A percentile compares a stretch with the other conserved stretches of the same genome.
phyloP scores from a whole-genome alignment of 495 filamentous ascomycete species.

The Penicillium simplicissimum region DNA sequence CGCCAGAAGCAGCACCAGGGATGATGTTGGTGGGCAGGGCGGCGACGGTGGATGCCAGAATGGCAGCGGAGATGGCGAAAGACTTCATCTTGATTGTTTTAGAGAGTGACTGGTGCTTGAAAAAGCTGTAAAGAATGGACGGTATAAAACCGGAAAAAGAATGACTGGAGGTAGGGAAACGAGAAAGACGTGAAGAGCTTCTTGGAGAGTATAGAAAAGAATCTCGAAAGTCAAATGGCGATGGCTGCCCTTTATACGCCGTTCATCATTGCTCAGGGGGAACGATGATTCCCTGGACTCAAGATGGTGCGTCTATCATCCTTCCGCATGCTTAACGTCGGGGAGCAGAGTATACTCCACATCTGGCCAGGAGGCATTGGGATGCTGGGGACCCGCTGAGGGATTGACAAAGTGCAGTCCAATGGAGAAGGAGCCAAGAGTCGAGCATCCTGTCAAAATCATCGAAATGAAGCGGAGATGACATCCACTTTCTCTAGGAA shows the following conservation, averaged over 20 bases:
- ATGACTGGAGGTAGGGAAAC: slow-evolving; percentile 22
- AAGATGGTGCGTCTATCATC: not conserved
- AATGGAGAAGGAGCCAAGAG: slow-evolving; percentile 4
- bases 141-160: slow-evolving; percentile 28
- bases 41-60: slow-evolving; percentile 27
- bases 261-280: slow-evolving; percentile 10
- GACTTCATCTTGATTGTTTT: slow-evolving; percentile 29
- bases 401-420: not conserved
- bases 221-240: slow-evolving; percentile 11
- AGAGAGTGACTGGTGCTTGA: slow-evolving; percentile 23
- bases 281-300: not conserved
- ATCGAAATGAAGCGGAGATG: not conserved
- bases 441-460: slow-evolving; percentile 11
- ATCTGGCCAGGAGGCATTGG: slow-evolving; percentile 4
- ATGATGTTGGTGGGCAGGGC: slow-evolving; percentile 26
- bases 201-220: slow-evolving; percentile 17
- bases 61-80: slow-evolving; percentile 23
- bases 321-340: slow-evolving; percentile 12
- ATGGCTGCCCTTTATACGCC: slow-evolving; percentile 22
- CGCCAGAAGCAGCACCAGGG: slow-evolving; percentile 9
- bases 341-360: slow-evolving; percentile 13
- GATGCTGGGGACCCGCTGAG: not conserved
- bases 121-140: slow-evolving; percentile 32
- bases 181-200: slow-evolving; percentile 17
- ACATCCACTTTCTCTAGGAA: slow-evolving; percentile 15